Evolutionary conservation across 192 early-diverging fungal species (phyloP).

Genomic region (Coemansia sp.): DNA sequence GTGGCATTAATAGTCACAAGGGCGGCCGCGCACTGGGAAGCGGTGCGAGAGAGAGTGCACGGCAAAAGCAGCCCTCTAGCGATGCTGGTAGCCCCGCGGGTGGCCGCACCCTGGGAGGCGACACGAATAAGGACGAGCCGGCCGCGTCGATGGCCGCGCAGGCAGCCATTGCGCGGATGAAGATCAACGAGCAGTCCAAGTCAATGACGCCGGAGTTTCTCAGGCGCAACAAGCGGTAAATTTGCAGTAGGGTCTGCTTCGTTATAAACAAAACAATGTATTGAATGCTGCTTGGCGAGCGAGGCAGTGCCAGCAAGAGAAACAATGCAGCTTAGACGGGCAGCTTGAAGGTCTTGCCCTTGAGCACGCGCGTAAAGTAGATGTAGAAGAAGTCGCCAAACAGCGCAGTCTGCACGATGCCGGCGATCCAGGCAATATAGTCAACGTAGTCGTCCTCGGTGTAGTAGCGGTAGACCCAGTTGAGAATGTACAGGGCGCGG

Average conservation of each 20-base stretch:
- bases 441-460: conserved; percentile 68
- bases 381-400: conserved; percentile 99
- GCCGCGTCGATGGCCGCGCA: too few relatives aligned
- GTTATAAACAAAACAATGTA: conserved; percentile 4
- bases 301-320: not conserved
- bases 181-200: not conserved
- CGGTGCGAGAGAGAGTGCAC: too few relatives aligned
- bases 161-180: conserved; percentile 8
- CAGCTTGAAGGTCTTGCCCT: conserved; percentile 50
- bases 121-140: too few relatives aligned
- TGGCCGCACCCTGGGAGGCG: too few relatives aligned
- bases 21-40: not conserved
- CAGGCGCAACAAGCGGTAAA: not conserved
- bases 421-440: conserved; percentile 84
- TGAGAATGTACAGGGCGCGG: conserved; percentile 80
- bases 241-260: not conserved
- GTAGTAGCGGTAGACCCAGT: conserved; percentile 94
- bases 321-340: conserved; percentile 37
- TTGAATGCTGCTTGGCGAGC: too few relatives aligned
- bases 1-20: not conserved
- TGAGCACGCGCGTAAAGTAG: conserved; percentile 68
- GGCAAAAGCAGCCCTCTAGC: too few relatives aligned
- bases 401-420: conserved; percentile 88
- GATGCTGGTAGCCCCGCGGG: too few relatives aligned
- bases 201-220: not conserved